Evolutionary conservation across 2,329 filamentous ascomycete species (phyloP).

Genomic region (Ophiosphaerella korrae): DNA sequence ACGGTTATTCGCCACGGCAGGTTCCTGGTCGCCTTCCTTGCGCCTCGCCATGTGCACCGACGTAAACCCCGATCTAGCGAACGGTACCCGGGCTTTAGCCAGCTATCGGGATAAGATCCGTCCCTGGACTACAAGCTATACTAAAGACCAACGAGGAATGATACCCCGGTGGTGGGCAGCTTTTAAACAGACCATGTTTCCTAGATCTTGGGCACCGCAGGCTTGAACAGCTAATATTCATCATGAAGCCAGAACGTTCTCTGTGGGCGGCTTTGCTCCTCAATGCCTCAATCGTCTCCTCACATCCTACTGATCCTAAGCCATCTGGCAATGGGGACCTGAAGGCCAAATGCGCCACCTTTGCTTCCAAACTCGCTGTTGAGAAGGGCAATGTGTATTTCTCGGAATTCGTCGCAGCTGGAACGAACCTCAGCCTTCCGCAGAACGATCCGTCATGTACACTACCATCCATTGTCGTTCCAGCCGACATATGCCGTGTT

Average conservation of each 20-base stretch:
- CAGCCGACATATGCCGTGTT: slow-evolving; percentile 50
- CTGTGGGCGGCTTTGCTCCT: slow-evolving; percentile 19
- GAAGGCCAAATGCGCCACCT: slow-evolving; percentile 27
- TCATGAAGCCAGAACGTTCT: slow-evolving; percentile 24
- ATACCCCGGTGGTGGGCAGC: no score
- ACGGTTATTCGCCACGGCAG: no score
- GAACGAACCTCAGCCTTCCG: slow-evolving; percentile 48
- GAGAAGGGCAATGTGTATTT: slow-evolving; percentile 45
- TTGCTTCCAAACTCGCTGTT: slow-evolving; percentile 39
- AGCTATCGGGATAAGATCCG: no score
- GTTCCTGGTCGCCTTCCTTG: no score
- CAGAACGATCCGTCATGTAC: slow-evolving; percentile 50
- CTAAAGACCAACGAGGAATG: background rate
- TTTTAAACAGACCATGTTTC: no score
- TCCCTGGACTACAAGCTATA: no score
- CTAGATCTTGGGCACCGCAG: no score
- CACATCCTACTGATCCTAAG: background rate
- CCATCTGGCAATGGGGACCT: slow-evolving; percentile 15
- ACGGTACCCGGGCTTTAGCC: no score
- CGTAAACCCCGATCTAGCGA: no score
- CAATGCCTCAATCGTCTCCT: slow-evolving; percentile 10
- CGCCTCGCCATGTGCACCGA: no score
- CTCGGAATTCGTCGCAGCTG: slow-evolving; percentile 46
- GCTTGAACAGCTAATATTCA: background rate
- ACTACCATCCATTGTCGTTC: slow-evolving; percentile 32